phyloP scores from a whole-genome alignment of 2,329 filamentous ascomycete genomes.

The Ophiocordyceps unilateralis region DNA sequence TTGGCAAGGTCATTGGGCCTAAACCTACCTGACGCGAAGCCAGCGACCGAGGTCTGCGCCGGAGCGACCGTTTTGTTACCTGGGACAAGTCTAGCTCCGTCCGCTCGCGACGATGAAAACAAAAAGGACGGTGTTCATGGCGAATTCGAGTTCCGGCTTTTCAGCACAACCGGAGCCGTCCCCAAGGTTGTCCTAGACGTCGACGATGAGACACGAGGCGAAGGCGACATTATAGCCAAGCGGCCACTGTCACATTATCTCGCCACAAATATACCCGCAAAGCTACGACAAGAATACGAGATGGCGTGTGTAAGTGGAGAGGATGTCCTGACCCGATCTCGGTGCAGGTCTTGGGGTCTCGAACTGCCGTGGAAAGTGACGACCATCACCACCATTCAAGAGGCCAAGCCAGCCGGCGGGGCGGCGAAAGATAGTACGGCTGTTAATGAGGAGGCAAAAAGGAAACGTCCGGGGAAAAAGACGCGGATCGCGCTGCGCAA shows the following conservation, averaged over 20 bases:
- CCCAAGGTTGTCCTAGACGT: conserved; percentile 34
- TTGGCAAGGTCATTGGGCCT: conserved; percentile 29
- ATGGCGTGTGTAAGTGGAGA: conserved; percentile 32
- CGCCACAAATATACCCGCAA: conserved; percentile 17
- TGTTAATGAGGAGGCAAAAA: conserved; percentile 3
- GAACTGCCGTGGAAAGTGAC: conserved; percentile 44
- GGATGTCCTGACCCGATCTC: conserved; percentile 28
- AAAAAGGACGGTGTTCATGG: conserved; percentile 14
- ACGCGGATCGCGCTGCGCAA: conserved; percentile 32
- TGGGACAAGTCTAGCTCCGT: not conserved
- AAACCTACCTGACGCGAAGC: conserved; percentile 7
- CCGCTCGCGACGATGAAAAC: conserved; percentile 7
- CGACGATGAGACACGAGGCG: conserved; percentile 18
- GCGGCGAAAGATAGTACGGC: not conserved
- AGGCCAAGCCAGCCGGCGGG: not conserved
- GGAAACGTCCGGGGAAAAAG: conserved; percentile 39
- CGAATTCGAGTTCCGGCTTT: conserved; percentile 41
- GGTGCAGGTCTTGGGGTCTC: conserved; percentile 33
- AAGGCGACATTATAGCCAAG: conserved; percentile 16
- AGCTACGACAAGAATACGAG: conserved; percentile 21
- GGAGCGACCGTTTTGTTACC: not conserved
- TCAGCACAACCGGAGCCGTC: conserved; percentile 26
- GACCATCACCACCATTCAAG: conserved; percentile 16
- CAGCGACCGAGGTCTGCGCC: not conserved
- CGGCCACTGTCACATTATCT: conserved; percentile 33